Evolutionary conservation across 768 basidiomycete genomes (phyloP), one percentile per base, ranked within the genome.

Genomic region (Rhizopogon vinicolor): DNA sequence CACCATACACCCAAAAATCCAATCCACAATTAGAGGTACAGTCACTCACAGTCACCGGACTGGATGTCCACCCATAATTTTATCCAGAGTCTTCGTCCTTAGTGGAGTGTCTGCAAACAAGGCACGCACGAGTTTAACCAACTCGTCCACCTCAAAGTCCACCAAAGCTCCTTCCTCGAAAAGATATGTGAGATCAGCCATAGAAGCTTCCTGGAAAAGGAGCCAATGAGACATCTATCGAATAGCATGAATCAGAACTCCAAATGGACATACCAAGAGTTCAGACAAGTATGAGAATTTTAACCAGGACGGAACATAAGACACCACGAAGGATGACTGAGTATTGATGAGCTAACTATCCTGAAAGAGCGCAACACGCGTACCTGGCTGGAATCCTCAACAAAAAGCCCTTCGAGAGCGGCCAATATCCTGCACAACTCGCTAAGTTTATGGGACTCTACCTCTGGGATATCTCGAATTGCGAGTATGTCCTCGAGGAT

Each of bases 211-310:
- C 93, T 94, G 61, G 49, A 69, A 33, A 46, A 41, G 56, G 45
- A 51, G 53, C 35, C 61, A 9, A 22, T 31, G 18, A 33, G 14
- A 22, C 35, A 52, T 19, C 35, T 13, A 18, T 41, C 52, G 16
- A 37, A 57, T 19, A n/a, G 33, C 12, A 40, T 35, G 28, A 42
- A 29, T 14, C 9, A 33, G 37, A 28, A 42, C 28, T 14, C 31
- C 46, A 7, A 42, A 19, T 31, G 9, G 28, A 77, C 89, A 44
- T 57, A 94, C 93, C 77, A 98, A 68, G 12, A 98, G 79, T 68
- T 97, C 94, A 2, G 91, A 91, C 5, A 97, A 78, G 69, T 98
- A 98, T 18, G 89, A 93, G 69, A 91, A 96, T 69, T 96, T 96
- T 62, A 97, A 77, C 95, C 95, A 98, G 12, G 84, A 86, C 1